Evolutionary conservation across 768 basidiomycete species (phyloP).

Genomic region (Sporobolomyces phaffii): DNA sequence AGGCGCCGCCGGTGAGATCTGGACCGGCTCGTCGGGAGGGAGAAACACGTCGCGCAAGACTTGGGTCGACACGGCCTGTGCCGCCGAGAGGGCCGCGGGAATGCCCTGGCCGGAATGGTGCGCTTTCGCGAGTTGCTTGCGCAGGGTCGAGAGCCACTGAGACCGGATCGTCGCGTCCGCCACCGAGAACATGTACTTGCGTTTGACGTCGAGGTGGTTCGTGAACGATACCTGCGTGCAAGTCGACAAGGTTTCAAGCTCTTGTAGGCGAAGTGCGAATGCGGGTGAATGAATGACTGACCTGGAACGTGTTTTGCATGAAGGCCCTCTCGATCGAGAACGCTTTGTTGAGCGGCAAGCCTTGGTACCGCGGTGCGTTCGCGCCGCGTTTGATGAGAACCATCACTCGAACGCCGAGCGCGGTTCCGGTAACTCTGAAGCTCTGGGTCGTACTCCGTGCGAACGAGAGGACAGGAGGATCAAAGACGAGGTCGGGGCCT

Average conservation of each 20-base stretch:
- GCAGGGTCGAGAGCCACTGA: slow-evolving; percentile 55
- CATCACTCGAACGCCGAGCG: slow-evolving; percentile 73
- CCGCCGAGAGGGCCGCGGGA: slow-evolving; percentile 57
- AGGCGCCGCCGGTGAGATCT: slow-evolving; percentile 17
- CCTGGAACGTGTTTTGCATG: slow-evolving; percentile 92
- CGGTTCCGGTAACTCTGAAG: slow-evolving; percentile 82
- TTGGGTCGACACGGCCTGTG: slow-evolving; percentile 69
- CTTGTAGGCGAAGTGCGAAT: too few relatives aligned
- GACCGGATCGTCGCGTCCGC: slow-evolving; percentile 69
- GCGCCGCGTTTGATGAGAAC: slow-evolving; percentile 75
- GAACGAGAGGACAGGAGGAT: slow-evolving; percentile 77
- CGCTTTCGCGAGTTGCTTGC: slow-evolving; percentile 20
- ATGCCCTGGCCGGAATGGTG: background rate
- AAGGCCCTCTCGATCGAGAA: slow-evolving; percentile 86
- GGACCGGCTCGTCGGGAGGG: slow-evolving; percentile 41
- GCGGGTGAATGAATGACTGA: background rate
- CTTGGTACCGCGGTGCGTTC: slow-evolving; percentile 74
- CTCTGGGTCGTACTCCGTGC: slow-evolving; percentile 69
- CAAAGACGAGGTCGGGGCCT: slow-evolving; percentile 81
- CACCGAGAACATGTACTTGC: slow-evolving; percentile 82
- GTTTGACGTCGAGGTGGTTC: slow-evolving; percentile 55
- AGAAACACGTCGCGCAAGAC: slow-evolving; percentile 81
- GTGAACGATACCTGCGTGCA: slow-evolving; percentile 60
- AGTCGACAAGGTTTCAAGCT: background rate
- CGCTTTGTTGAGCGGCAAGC: slow-evolving; percentile 69